These are phyloP conservation scores for Podaxis pistillaris DNA, from an alignment of 768 basidiomycete species.

Conservation along the genomic window DNA sequence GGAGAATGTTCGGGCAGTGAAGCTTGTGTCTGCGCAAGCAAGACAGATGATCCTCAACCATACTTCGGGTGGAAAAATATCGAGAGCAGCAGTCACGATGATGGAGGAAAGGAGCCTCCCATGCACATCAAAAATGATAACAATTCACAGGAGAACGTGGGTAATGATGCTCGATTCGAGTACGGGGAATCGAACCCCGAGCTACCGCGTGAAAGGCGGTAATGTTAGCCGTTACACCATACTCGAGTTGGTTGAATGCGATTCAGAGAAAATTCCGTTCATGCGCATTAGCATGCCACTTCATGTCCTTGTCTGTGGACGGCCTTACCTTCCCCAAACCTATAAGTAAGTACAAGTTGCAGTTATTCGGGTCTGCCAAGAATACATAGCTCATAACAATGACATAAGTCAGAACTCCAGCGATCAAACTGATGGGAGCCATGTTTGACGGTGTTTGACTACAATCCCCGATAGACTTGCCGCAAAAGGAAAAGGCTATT, in stretches of 20 bases:
- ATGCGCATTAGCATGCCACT: no score
- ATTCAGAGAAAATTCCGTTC: not conserved
- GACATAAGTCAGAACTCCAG: not conserved
- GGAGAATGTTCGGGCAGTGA: slow-evolving; percentile 33
- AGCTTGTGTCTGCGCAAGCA: slow-evolving; percentile 38
- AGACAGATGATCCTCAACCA: slow-evolving; percentile 41
- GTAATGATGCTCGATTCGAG: not conserved
- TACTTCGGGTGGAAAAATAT: slow-evolving; percentile 38
- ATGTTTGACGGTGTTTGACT: not conserved
- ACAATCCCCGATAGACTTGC: not conserved
- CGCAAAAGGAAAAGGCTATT: not conserved
- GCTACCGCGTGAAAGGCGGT: slow-evolving; percentile 47
- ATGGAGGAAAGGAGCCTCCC: not conserved
- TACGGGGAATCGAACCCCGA: slow-evolving; percentile 33
- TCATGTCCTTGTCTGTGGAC: no score
- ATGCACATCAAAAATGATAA: not conserved
- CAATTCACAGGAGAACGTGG: not conserved
- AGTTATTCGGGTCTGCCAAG: not conserved
- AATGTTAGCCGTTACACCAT: slow-evolving; percentile 61
- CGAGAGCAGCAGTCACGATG: not conserved
- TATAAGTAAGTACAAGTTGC: no score
- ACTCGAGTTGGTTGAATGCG: slow-evolving; percentile 14
- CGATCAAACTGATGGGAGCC: not conserved
- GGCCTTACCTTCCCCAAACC: not conserved
- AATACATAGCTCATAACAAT: not conserved